These are phyloP conservation scores for Epichloe elymi DNA, from an alignment of 2,329 filamentous ascomycete genomes.

Conservation along the genomic window DNA sequence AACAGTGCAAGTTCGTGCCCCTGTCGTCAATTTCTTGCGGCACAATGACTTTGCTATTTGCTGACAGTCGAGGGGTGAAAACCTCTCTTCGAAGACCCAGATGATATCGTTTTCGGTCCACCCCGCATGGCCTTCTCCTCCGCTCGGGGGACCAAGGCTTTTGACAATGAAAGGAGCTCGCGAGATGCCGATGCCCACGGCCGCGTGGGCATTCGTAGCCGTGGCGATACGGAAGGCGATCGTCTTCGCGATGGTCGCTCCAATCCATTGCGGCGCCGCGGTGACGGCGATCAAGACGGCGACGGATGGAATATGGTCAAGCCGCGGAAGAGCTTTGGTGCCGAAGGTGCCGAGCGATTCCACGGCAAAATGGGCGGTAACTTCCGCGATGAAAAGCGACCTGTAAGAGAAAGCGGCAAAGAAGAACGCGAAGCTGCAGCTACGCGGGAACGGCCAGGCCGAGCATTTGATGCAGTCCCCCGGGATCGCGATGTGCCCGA, in stretches of 20 bases:
- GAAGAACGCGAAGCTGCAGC: slow-evolving; percentile 42
- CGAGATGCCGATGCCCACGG: slow-evolving; percentile 41
- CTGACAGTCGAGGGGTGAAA: background rate
- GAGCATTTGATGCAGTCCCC: slow-evolving; percentile 36
- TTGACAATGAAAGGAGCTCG: slow-evolving; percentile 38
- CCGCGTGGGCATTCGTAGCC: slow-evolving; percentile 43
- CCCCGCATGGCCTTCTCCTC: slow-evolving; percentile 76
- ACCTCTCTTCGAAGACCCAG: slow-evolving; percentile 37
- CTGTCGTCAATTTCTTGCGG: background rate
- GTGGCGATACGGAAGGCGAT: slow-evolving; percentile 38
- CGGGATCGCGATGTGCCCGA: slow-evolving; percentile 39
- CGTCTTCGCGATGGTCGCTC: slow-evolving; percentile 34
- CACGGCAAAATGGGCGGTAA: slow-evolving; percentile 49
- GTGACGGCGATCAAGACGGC: slow-evolving; percentile 43
- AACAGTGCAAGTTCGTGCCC: slow-evolving; percentile 40
- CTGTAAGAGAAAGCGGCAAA: slow-evolving; percentile 31
- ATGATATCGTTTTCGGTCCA: slow-evolving; percentile 77
- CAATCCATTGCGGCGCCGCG: slow-evolving; percentile 38
- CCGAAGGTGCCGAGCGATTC: slow-evolving; percentile 59
- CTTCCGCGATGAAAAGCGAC: slow-evolving; percentile 28
- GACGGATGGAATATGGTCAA: slow-evolving; percentile 67
- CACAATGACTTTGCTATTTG: background rate
- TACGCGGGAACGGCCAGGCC: slow-evolving; percentile 31
- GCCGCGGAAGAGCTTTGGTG: slow-evolving; percentile 59
- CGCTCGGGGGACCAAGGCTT: slow-evolving; percentile 41